Conservation (phyloP, 169 alveolate species). For the Eimeria zaria region DNA sequence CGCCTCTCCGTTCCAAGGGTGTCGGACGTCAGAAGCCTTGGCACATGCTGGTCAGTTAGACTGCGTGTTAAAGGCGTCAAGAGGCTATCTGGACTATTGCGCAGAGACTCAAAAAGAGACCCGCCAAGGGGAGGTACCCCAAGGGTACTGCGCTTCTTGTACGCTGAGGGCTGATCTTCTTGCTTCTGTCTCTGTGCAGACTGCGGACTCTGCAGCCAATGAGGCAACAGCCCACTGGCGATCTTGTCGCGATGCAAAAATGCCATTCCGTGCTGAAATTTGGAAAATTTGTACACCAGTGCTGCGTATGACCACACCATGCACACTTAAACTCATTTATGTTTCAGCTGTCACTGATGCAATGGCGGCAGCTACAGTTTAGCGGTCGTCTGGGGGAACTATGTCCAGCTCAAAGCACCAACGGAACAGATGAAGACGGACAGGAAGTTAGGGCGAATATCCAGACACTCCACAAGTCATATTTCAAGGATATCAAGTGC, state of each 20-base stretch:
- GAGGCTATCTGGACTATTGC: conserved; percentile 68
- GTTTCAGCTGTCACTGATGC: not conserved
- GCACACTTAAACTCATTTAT: not conserved
- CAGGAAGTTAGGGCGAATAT: not conserved
- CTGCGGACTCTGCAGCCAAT: conserved; percentile 69
- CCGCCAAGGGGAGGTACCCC: conserved; percentile 54
- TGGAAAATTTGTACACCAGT: conserved; percentile 86
- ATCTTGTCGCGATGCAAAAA: conserved; percentile 86
- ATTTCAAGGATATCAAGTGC: not conserved
- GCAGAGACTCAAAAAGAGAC: conserved; percentile 72
- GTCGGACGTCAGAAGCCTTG: conserved; percentile 21
- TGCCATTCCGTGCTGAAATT: conserved; percentile 90
- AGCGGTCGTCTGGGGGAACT: not conserved
- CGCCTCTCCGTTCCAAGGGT: conserved; percentile 59
- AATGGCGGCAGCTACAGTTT: not conserved
- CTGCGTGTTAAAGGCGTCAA: conserved; percentile 69
- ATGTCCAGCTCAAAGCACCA: not conserved
- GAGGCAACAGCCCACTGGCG: conserved; percentile 71
- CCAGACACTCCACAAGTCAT: not conserved
- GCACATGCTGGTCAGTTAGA: conserved; percentile 64
- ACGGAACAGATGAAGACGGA: not conserved
- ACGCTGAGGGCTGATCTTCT: not conserved
- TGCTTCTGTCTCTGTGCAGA: conserved; percentile 44
- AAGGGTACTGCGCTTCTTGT: not conserved
- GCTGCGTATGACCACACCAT: conserved; percentile 64